A percentile compares a stretch with the other conserved stretches of the same genome.
These are phyloP conservation scores for Singerocomus inundabilis DNA, from an alignment of 1,284 basidiomycete genomes.

Conservation along the genomic window DNA sequence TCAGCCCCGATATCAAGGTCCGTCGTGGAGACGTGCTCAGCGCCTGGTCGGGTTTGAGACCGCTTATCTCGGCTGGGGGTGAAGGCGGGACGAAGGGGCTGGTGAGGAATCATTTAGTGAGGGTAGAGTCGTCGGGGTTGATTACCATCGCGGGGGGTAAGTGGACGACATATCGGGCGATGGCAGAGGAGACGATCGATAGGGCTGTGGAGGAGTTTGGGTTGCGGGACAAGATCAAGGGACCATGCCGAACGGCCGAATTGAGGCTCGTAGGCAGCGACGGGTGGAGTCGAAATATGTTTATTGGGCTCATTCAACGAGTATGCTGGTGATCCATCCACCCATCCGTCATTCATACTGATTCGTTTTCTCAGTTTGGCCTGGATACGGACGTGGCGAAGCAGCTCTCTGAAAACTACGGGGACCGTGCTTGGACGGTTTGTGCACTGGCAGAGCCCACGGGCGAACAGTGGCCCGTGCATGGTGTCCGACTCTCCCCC, in stretches of 20 bases:
- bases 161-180: slow-evolving; percentile 97
- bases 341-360: background rate
- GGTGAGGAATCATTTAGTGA: slow-evolving; percentile 94
- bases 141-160: slow-evolving; percentile 97
- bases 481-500: slow-evolving; percentile 75
- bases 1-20: slow-evolving; percentile 91
- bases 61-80: slow-evolving; percentile 74
- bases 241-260: slow-evolving; percentile 77
- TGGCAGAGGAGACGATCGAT: slow-evolving; percentile 97
- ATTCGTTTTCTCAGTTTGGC: slow-evolving; percentile 59
- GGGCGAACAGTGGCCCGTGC: slow-evolving; percentile 79
- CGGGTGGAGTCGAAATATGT: slow-evolving; percentile 95
- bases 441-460: slow-evolving; percentile 81
- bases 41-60: slow-evolving; percentile 92
- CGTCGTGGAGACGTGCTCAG: slow-evolving; percentile 95
- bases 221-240: slow-evolving; percentile 54
- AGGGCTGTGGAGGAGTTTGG: slow-evolving; percentile 80
- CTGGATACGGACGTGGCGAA: slow-evolving; percentile 91
- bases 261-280: slow-evolving; percentile 91
- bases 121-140: slow-evolving; percentile 79
- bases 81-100: slow-evolving; percentile 80
- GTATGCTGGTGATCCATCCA: slow-evolving; percentile 39
- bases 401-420: slow-evolving; percentile 92
- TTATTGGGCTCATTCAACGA: slow-evolving; percentile 92
- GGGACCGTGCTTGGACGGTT: slow-evolving; percentile 95